Conservation (phyloP, 129 eudicot genomes). For the Helianthus tuberosus region DNA sequence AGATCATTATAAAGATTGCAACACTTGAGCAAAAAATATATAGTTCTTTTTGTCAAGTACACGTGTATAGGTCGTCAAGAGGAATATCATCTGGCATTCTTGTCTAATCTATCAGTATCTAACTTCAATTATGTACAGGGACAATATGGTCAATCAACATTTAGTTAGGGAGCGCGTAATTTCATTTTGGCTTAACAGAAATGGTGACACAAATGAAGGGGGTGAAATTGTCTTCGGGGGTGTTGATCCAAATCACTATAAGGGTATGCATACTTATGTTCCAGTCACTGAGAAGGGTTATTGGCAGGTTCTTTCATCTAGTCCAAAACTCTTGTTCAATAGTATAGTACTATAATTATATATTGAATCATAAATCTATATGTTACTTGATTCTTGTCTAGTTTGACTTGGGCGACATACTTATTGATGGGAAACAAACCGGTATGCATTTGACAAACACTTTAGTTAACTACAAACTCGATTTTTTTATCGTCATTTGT, state of each 20-base stretch:
- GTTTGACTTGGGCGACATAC: slow-evolving; percentile 80
- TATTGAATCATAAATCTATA: neutral
- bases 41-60: no score
- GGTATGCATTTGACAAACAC: slow-evolving; percentile 37
- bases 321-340: neutral
- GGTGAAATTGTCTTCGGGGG: slow-evolving; percentile 93
- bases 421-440: slow-evolving; percentile 54
- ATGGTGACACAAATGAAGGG: slow-evolving; percentile 52
- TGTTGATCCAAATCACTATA: slow-evolving; percentile 66
- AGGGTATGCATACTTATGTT: slow-evolving; percentile 70
- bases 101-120: neutral
- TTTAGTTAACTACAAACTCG: neutral
- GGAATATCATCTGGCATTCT: neutral
- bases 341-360: neutral
- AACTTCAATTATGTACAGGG: slow-evolving; percentile 21
- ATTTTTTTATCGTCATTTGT: neutral
- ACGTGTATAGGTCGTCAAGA: neutral
- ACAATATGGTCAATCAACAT: slow-evolving; percentile 74
- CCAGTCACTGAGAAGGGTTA: slow-evolving; percentile 77
- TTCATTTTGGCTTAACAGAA: slow-evolving; percentile 83
- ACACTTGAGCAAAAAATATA: neutral
- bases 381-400: slow-evolving; percentile 22
- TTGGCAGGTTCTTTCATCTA: slow-evolving; percentile 71
- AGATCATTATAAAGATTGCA: neutral
- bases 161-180: slow-evolving; percentile 64